These are phyloP conservation scores for Aspergillus sp. DNA, from an alignment of 2,329 filamentous ascomycete genomes.

Conservation along the genomic window DNA sequence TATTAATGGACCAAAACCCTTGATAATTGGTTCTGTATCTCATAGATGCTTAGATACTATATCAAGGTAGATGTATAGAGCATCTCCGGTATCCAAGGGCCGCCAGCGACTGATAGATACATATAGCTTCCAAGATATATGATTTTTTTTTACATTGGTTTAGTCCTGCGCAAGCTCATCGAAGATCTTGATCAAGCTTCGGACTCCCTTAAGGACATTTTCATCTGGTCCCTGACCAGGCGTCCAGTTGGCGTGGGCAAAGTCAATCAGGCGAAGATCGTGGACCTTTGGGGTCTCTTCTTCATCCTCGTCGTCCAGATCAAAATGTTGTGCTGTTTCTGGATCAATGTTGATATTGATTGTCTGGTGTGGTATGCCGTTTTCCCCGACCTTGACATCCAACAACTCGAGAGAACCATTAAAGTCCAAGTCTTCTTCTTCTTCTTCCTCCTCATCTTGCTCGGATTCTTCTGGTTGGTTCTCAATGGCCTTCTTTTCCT, in stretches of 20 bases:
- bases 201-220: slow-evolving; percentile 71
- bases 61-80: no score
- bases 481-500: slow-evolving; percentile 34
- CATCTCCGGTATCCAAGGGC: no score
- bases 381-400: slow-evolving; percentile 22
- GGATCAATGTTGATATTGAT: slow-evolving; percentile 33
- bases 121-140: no score
- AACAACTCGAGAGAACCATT: slow-evolving; percentile 27
- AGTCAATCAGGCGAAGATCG: slow-evolving; percentile 86
- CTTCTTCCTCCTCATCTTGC: slow-evolving; percentile 31
- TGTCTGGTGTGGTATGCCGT: slow-evolving; percentile 23
- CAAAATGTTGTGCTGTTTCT: slow-evolving; percentile 38
- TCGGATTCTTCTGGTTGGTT: slow-evolving; percentile 4
- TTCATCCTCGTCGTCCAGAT: slow-evolving; percentile 52
- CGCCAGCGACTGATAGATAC: no score
- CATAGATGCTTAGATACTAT: no score
- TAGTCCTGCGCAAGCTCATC: slow-evolving; percentile 50
- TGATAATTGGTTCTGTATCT: no score
- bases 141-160: no score
- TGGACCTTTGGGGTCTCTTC: slow-evolving; percentile 62
- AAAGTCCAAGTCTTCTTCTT: slow-evolving; percentile 24
- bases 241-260: slow-evolving; percentile 85
- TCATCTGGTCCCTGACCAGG: slow-evolving; percentile 80
- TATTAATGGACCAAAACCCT: no score
- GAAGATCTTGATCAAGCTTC: slow-evolving; percentile 67